phyloP scores from a whole-genome alignment of 75 land plant species.

The Azolla pinnata region DNA sequence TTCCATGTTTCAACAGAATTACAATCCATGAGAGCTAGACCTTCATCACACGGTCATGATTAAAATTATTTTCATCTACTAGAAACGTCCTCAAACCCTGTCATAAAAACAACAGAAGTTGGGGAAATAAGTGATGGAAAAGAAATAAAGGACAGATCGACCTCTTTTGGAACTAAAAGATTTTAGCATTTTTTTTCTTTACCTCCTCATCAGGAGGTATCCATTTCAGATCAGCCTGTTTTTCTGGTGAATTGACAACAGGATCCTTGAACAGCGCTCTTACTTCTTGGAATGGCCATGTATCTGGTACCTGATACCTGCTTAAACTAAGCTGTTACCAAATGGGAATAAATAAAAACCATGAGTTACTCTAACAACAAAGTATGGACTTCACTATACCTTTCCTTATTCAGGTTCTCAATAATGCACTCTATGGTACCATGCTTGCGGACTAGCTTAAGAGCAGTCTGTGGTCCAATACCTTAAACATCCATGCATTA shows the following conservation, averaged over 20 bases:
- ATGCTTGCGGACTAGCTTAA: conserved; percentile 35
- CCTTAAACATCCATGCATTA: no score
- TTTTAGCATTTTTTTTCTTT: neutral
- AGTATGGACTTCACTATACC: conserved; percentile 9
- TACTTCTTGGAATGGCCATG: conserved; percentile 34
- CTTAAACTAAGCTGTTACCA: neutral
- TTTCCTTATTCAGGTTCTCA: conserved; percentile 36
- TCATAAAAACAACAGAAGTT: neutral
- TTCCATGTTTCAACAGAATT: no score
- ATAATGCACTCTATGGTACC: conserved; percentile 28
- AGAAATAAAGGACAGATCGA: no score
- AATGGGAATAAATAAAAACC: no score
- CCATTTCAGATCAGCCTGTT: conserved; percentile 30
- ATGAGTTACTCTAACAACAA: neutral
- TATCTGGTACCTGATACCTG: conserved; percentile 38
- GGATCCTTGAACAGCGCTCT: conserved; percentile 41
- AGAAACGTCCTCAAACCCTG: conserved; percentile 34
- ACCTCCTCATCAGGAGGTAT: conserved; percentile 38
- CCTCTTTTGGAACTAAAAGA: neutral
- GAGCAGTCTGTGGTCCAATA: conserved; percentile 37
- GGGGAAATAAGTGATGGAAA: neutral
- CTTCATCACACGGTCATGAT: conserved; percentile 33
- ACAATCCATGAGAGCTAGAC: conserved; percentile 11
- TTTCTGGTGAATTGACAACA: conserved; percentile 18
- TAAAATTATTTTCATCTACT: conserved; percentile 43